Conservation (phyloP, 2,329 filamentous ascomycete genomes). For the Passalora sequoiae region DNA sequence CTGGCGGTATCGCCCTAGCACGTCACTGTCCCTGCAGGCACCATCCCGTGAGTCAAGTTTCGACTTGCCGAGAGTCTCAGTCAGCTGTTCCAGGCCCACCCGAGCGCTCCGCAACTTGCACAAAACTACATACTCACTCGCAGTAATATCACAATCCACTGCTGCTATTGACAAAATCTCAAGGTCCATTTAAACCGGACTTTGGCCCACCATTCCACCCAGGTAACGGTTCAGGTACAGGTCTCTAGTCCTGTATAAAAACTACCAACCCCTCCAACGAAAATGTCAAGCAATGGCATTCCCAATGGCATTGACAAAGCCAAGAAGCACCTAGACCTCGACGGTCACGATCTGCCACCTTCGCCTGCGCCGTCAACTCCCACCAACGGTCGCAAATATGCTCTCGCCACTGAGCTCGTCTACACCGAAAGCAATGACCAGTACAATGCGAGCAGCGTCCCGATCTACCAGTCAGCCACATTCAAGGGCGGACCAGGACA, state of each 20-base stretch:
- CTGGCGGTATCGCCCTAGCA: background rate
- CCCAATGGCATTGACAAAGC: constrained; percentile 38
- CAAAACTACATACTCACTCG: no score
- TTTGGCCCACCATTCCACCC: constrained; percentile 28
- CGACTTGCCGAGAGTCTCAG: no score
- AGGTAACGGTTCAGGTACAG: constrained; percentile 24
- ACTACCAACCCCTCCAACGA: constrained; percentile 25
- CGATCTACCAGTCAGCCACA: constrained; percentile 95
- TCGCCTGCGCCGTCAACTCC: constrained; percentile 92
- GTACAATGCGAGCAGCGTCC: constrained; percentile 92
- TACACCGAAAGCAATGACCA: constrained; percentile 95
- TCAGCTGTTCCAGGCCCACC: no score
- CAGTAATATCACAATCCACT: no score
- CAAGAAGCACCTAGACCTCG: constrained; percentile 60
- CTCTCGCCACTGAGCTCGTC: constrained; percentile 90
- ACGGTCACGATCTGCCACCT: constrained; percentile 79
- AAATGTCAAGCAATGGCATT: constrained; percentile 25
- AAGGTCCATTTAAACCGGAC: constrained; percentile 3
- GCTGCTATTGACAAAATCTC: no score
- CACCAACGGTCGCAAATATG: constrained; percentile 78
- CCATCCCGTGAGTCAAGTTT: no score
- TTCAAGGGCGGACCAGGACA: constrained; percentile 83
- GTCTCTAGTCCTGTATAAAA: constrained; percentile 33
- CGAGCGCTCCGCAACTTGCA: no score
- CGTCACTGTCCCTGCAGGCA: no score